Evolutionary conservation across 2,329 filamentous ascomycete genomes (phyloP).

Genomic region (Pyrenophora tritici-repentis): DNA sequence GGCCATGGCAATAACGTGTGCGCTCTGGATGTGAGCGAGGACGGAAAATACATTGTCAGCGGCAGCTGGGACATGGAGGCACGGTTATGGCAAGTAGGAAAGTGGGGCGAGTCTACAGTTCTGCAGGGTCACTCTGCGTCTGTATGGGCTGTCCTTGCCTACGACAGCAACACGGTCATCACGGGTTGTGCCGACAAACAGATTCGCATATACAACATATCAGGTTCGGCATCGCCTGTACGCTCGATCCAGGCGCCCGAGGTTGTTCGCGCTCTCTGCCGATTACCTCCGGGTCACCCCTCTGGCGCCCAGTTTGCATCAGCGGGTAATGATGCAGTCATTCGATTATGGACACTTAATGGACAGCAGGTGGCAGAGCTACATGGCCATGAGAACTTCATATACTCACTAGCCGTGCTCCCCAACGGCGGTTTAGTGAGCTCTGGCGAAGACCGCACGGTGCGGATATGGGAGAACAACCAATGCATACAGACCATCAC

Average conservation of each 20-base stretch:
- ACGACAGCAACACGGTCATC: slow-evolving; percentile 78
- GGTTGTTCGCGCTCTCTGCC: slow-evolving; percentile 86
- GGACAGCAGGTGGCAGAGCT: slow-evolving; percentile 78
- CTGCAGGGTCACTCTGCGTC: slow-evolving; percentile 78
- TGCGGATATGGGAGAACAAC: slow-evolving; percentile 81
- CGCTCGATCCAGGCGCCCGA: slow-evolving; percentile 71
- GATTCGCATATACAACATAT: slow-evolving; percentile 78
- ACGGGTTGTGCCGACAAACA: slow-evolving; percentile 84
- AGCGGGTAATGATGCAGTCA: slow-evolving; percentile 87
- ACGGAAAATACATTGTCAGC: slow-evolving; percentile 77
- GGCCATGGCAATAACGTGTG: slow-evolving; percentile 90
- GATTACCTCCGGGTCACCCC: slow-evolving; percentile 73
- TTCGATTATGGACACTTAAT: slow-evolving; percentile 83
- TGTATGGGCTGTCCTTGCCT: slow-evolving; percentile 90
- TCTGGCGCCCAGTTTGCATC: slow-evolving; percentile 92
- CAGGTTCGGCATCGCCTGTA: slow-evolving; percentile 67
- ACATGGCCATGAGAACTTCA: slow-evolving; percentile 89
- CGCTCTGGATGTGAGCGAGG: slow-evolving; percentile 76
- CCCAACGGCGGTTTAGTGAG: slow-evolving; percentile 89
- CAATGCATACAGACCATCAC: slow-evolving; percentile 95
- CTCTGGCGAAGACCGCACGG: slow-evolving; percentile 90
- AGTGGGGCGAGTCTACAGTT: slow-evolving; percentile 76
- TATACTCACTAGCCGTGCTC: slow-evolving; percentile 80
- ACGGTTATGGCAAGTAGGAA: slow-evolving; percentile 81
- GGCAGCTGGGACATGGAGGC: slow-evolving; percentile 93